Percentiles rank a stretch among this genome's conserved stretches.
These are phyloP conservation scores for Whalleya microplaca DNA, from an alignment of 2,329 filamentous ascomycete species.

Conservation along the genomic window DNA sequence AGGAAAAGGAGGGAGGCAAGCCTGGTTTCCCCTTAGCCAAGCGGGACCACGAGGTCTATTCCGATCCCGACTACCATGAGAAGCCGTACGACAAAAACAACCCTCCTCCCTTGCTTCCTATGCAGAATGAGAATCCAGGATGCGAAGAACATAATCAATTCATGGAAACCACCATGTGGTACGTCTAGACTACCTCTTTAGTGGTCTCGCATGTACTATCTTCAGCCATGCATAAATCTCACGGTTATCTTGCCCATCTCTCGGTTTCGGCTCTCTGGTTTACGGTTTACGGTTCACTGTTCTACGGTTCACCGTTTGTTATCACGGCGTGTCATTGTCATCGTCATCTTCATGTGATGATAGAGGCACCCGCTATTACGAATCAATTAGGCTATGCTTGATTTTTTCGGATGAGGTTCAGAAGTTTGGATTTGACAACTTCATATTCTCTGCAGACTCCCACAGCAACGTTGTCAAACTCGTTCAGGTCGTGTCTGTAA, in stretches of 20 bases:
- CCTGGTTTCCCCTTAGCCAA: constrained; percentile 40
- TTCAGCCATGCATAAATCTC: background rate
- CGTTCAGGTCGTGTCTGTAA: too few species aligned
- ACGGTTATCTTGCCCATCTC: constrained; percentile 5
- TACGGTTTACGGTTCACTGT: constrained; percentile 13
- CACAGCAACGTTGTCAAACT: too few species aligned
- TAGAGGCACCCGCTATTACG: too few species aligned
- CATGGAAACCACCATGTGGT: constrained; percentile 50
- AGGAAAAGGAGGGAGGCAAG: constrained; percentile 49
- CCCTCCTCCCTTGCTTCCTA: constrained; percentile 34
- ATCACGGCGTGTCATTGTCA: background rate
- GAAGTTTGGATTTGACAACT: too few species aligned
- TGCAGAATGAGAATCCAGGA: constrained; percentile 30
- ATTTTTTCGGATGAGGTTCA: too few species aligned
- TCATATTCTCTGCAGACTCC: too few species aligned
- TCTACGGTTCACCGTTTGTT: background rate
- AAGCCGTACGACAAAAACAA: constrained; percentile 7
- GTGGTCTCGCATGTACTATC: too few species aligned
- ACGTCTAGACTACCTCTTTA: constrained; percentile 39
- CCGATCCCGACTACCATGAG: background rate
- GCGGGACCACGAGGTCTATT: constrained; percentile 24
- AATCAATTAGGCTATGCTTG: too few species aligned
- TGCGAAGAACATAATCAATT: constrained; percentile 24
- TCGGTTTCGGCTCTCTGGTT: constrained; percentile 26
- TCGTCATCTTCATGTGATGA: too few species aligned